These are phyloP conservation scores for Lactarius pseudohatsudake DNA, from an alignment of 768 basidiomycete species.

Conservation along the genomic window DNA sequence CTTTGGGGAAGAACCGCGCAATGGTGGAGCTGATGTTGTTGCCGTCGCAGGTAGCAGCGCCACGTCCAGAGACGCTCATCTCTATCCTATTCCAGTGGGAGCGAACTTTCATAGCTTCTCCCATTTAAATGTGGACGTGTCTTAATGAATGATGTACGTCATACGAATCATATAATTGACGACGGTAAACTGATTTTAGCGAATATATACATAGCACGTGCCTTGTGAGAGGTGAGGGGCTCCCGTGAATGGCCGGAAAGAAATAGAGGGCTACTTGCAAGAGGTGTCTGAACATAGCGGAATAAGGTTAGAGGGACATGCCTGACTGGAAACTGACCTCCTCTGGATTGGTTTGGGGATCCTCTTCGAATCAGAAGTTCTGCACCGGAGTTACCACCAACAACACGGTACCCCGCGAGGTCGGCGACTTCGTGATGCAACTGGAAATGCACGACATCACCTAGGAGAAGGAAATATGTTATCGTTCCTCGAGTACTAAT, in stretches of 20 bases:
- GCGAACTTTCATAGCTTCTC: not conserved
- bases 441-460: not conserved
- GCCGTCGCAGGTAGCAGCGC: not conserved
- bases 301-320: too few relatives aligned
- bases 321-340: not conserved
- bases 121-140: not conserved
- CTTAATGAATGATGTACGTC: not conserved
- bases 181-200: not conserved
- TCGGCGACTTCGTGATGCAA: not conserved
- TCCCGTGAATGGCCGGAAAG: not conserved
- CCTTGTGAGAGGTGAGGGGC: not conserved
- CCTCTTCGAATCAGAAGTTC: conserved; percentile 1
- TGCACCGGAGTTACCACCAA: conserved; percentile 12
- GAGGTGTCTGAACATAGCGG: not conserved
- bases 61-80: conserved; percentile 3
- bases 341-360: not conserved
- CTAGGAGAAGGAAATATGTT: not conserved
- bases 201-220: not conserved
- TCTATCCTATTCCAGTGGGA: not conserved
- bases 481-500: not conserved
- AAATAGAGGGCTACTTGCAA: conserved; percentile 1
- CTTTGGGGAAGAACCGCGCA: conserved; percentile 3
- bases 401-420: not conserved
- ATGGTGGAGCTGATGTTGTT: not conserved
- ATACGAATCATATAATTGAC: not conserved